Base-by-base conservation (phyloP, 257 asterid genomes). In the Nemophila menziesii region DNA sequence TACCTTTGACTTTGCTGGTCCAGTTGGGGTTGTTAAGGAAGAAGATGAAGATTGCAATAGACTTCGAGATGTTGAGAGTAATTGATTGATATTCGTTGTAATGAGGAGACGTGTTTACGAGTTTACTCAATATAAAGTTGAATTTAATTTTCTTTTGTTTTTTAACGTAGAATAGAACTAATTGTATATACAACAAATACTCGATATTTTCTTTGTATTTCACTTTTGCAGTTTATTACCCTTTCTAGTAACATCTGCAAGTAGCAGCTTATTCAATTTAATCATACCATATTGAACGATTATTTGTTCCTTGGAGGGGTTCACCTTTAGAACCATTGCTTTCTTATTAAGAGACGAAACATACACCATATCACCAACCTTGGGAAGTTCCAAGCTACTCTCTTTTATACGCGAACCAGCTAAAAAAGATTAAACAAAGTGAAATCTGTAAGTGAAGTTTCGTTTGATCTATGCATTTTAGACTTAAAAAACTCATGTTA, bases 281-380 rank as follows among this genome's bases (percentile, higher is more conserved):
- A 90, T 51, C 72, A 58, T 57, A 26, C 98, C 98, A 49, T 79
- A 84, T 66, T 78, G 90, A 56, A 90, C 93, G 26, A 81, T 61
- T 42, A 90, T 56, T 63, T 74, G 92, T 57, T 61, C 82, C 66
- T 64, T 77, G 10, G 80, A 69, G 23, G 72, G 64, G 53, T 85
- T 80, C 64, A 81, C 75, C 62, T 74, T 70, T 62, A 90, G 27
- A 42, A 85, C 89, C 26, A 62, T 57, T 33, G 82, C 94, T 56
- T 71, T 72, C 70, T 51, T 75, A 38, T 71, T 75, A 22, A 89
- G 79, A 33, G 96, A 80, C 61, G 70, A 73, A 57, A 90, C 82
- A 51, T 67, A 61, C 76, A 90, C 96, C 51, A 45, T 48, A 68
- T 85, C 99, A 43, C 94, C 99, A 54, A 75, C 73, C 61, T 57